Evolutionary conservation across 495 filamentous ascomycete genomes (phyloP).

Genomic region (Daldinia decipiens): DNA sequence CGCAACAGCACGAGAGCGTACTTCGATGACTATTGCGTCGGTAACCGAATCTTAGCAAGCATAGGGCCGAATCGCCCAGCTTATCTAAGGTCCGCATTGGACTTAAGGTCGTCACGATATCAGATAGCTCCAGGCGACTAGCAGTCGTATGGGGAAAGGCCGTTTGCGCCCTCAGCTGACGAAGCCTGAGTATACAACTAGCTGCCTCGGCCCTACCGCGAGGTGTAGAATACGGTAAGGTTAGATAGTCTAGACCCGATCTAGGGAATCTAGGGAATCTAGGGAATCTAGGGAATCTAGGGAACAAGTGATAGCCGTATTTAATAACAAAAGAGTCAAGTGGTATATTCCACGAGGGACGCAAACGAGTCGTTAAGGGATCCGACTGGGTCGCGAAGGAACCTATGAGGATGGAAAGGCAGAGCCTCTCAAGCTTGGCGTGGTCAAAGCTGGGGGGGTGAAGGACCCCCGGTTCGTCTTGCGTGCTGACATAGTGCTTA

Average conservation of each 20-base stretch:
- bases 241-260: conserved; percentile 33
- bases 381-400: conserved; percentile 40
- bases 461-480: conserved; percentile 17
- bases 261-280: no score
- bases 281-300: no score
- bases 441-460: conserved; percentile 29
- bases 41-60: conserved; percentile 10
- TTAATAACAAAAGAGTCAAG: conserved; percentile 31
- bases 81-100: conserved; percentile 8
- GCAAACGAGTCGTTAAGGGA: conserved; percentile 38
- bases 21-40: conserved; percentile 7
- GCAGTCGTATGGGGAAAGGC: conserved; percentile 3
- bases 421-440: conserved; percentile 45
- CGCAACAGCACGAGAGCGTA: conserved; percentile 19
- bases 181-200: conserved; percentile 11
- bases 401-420: conserved; percentile 38
- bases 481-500: conserved; percentile 40
- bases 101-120: background rate
- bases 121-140: background rate
- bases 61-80: conserved; percentile 24
- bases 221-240: conserved; percentile 39
- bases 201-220: background rate
- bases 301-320: conserved; percentile 20
- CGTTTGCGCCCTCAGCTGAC: conserved; percentile 9
- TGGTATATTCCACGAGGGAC: conserved; percentile 14